phyloP scores from a whole-genome alignment of 176 grass and related monocot species.

The Urochloa ruziziensis region DNA sequence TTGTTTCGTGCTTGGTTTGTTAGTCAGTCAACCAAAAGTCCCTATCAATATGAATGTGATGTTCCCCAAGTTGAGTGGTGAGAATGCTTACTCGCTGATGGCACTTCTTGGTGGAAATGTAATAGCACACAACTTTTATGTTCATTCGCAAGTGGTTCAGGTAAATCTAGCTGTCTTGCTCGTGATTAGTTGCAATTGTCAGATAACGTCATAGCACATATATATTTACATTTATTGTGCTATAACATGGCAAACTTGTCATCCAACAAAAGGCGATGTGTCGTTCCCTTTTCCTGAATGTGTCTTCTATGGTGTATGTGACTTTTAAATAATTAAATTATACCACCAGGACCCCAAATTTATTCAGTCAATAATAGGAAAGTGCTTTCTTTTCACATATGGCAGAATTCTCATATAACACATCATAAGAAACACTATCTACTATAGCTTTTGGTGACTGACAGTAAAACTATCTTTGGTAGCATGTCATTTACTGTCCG shows the following conservation, averaged over 20 bases:
- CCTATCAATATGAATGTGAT: conserved; percentile 58
- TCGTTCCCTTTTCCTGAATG: not conserved
- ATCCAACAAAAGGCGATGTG: not conserved
- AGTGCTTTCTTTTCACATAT: not conserved
- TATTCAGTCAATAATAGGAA: not conserved
- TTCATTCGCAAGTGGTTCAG: conserved; percentile 76
- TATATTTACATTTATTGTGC: not conserved
- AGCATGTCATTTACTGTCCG: not conserved
- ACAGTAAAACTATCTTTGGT: not conserved
- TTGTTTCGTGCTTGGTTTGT: conserved; percentile 67
- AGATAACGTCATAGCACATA: not conserved
- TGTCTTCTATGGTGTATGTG: not conserved
- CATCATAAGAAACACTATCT: not conserved
- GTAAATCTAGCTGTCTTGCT: conserved; percentile 16
- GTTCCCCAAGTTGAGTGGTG: conserved; percentile 81
- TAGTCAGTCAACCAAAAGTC: conserved; percentile 73
- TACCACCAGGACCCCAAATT: not conserved
- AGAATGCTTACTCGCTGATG: conserved; percentile 83
- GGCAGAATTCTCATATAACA: not conserved
- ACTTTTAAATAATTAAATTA: not conserved
- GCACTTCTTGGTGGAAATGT: conserved; percentile 78
- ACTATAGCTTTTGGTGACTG: not conserved
- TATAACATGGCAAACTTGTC: not conserved
- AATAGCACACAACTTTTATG: conserved; percentile 77
- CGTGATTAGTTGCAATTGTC: not conserved